Evolutionary conservation across 2,329 filamentous ascomycete species (phyloP).

Genomic region (Didymella segeticola): DNA sequence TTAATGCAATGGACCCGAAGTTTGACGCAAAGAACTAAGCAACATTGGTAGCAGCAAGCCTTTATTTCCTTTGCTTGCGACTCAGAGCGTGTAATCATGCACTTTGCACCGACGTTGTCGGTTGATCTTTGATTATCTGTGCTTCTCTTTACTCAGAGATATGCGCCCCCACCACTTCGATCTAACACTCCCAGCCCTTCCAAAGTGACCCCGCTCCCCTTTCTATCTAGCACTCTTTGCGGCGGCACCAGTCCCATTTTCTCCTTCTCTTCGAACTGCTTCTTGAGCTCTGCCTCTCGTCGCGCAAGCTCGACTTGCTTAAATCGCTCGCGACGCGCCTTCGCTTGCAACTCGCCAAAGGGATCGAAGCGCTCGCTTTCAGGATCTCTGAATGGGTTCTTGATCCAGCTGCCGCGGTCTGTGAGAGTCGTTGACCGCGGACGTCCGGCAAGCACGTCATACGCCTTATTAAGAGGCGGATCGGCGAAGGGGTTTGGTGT

Average conservation of each 20-base stretch:
- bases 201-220: conserved; percentile 35
- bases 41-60: too few relatives aligned
- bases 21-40: conserved; percentile 21
- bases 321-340: conserved; percentile 36
- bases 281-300: conserved; percentile 29
- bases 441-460: conserved; percentile 42
- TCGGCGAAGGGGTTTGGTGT: conserved; percentile 47
- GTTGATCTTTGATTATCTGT: too few relatives aligned
- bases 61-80: too few relatives aligned
- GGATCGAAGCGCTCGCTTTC: conserved; percentile 46
- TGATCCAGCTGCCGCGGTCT: conserved; percentile 42
- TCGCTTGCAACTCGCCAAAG: conserved; percentile 46
- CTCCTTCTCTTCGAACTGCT: conserved; percentile 35
- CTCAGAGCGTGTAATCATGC: too few relatives aligned
- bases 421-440: conserved; percentile 45
- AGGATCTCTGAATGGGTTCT: conserved; percentile 46
- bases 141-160: too few relatives aligned
- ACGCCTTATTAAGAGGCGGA: conserved; percentile 46
- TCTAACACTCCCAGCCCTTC: conserved; percentile 35
- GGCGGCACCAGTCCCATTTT: conserved; percentile 34
- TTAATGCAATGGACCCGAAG: conserved; percentile 52
- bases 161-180: conserved; percentile 25
- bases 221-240: conserved; percentile 20
- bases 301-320: conserved; percentile 35
- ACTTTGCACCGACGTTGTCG: too few relatives aligned